Evolutionary conservation across 768 basidiomycete genomes (phyloP).

Genomic region (Favolaschia claudopus): DNA sequence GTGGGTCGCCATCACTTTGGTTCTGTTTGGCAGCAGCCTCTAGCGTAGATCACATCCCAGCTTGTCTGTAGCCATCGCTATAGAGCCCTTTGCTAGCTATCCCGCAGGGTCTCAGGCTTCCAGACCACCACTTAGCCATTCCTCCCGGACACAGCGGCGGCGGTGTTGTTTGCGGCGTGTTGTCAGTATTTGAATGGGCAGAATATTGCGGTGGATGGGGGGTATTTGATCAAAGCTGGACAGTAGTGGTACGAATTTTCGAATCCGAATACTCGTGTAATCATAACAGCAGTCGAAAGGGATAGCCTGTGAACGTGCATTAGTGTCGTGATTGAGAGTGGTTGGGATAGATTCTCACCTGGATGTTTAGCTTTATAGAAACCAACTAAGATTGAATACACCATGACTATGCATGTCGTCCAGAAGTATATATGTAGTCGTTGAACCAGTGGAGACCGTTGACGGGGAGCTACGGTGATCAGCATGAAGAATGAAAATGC

Average conservation of each 20-base stretch:
- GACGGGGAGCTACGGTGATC: background rate
- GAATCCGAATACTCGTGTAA: no score
- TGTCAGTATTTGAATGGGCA: constrained; percentile 8
- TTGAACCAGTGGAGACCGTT: background rate
- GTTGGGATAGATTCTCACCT: background rate
- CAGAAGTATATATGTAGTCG: background rate
- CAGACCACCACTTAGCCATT: no score
- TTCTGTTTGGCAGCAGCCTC: no score
- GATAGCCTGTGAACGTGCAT: background rate
- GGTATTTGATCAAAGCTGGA: no score
- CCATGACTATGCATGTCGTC: background rate
- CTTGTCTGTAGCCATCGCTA: no score
- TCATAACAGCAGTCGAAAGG: background rate
- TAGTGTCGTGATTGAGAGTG: background rate
- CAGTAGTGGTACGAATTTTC: no score
- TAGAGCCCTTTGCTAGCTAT: no score
- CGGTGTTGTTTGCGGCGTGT: constrained; percentile 5
- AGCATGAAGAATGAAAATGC: constrained; percentile 1
- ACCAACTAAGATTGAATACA: background rate
- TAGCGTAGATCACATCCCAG: no score
- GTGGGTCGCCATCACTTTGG: no score
- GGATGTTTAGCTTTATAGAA: background rate
- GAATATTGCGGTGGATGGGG: constrained; percentile 4
- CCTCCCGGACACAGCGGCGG: no score
- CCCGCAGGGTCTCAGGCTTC: no score